phyloP scores from a whole-genome alignment of 805 yeast genomes.

The Lipomyces starkeyi region DNA sequence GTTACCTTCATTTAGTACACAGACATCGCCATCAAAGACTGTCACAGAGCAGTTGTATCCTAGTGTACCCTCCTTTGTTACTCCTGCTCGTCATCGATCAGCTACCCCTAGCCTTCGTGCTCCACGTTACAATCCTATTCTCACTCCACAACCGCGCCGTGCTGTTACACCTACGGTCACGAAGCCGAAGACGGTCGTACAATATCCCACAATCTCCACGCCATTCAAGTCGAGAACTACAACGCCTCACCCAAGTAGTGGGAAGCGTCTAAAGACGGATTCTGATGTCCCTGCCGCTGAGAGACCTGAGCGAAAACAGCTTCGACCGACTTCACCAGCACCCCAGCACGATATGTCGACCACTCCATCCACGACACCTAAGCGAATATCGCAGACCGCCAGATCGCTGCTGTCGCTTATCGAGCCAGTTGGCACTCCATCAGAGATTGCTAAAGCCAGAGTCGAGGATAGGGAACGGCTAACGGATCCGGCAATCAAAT shows the following conservation, averaged over 20 bases:
- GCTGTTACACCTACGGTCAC: conserved; percentile 20
- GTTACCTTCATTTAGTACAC: not conserved
- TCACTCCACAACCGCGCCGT: conserved; percentile 32
- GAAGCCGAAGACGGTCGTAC: conserved; percentile 12
- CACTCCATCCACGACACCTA: conserved; percentile 17
- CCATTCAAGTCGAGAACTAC: conserved; percentile 48
- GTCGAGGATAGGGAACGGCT: conserved; percentile 28
- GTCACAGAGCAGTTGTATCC: conserved; percentile 31
- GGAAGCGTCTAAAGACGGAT: conserved; percentile 10
- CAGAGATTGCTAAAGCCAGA: conserved; percentile 33
- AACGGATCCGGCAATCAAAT: conserved; percentile 41
- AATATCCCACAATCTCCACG: conserved; percentile 35
- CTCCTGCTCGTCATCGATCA: conserved; percentile 24
- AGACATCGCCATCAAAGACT: conserved; percentile 16
- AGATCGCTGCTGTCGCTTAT: conserved; percentile 55
- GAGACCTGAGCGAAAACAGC: not conserved
- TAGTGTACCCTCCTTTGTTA: conserved; percentile 24
- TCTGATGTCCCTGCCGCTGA: no score
- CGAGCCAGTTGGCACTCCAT: conserved; percentile 43
- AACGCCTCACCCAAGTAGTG: conserved; percentile 17
- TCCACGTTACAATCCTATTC: conserved; percentile 35
- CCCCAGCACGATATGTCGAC: not conserved
- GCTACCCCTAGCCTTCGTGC: conserved; percentile 28
- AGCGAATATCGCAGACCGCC: conserved; percentile 54
- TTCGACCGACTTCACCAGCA: conserved; percentile 4